A percentile compares a stretch with the other conserved stretches of the same genome.
Evolutionary conservation across 305 asterid genomes (phyloP).

Genomic region (Striga hermonthica): DNA sequence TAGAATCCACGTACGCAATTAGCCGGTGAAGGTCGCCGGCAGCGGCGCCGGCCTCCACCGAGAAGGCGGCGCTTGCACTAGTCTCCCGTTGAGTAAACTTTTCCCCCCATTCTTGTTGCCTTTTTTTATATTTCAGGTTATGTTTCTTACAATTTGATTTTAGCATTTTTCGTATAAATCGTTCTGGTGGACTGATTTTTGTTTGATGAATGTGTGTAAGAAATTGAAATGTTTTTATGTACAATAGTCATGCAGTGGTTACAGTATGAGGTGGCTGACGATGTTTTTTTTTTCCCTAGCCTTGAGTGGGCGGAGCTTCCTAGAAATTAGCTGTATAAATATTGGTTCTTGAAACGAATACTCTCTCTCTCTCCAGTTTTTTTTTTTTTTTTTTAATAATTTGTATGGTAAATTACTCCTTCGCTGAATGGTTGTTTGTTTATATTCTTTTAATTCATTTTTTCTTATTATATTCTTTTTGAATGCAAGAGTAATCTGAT

Average conservation of each 20-base stretch:
- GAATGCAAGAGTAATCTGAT: constrained; percentile 1
- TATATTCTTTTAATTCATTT: neutral
- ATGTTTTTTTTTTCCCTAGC: no score
- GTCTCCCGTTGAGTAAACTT: constrained; percentile 25
- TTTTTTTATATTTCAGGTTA: neutral
- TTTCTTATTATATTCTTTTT: neutral
- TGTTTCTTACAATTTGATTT: neutral
- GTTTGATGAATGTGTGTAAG: constrained; percentile 6
- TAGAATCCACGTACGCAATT: neutral
- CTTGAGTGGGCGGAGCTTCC: constrained; percentile 2
- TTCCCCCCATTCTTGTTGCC: neutral
- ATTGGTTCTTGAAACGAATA: neutral
- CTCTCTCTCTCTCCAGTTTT: neutral
- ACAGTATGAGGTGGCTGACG: no score
- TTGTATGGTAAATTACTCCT: neutral
- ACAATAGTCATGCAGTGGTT: constrained; percentile 8
- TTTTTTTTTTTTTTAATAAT: no score
- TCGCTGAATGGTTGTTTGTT: neutral
- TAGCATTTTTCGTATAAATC: constrained; percentile 21
- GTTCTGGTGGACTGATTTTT: neutral
- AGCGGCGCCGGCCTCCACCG: constrained; percentile 21
- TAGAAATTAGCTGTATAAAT: constrained; percentile 1
- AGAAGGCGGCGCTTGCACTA: constrained; percentile 10
- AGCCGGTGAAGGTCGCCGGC: constrained; percentile 29
- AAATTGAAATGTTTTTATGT: neutral